Conservation (phyloP, 495 filamentous ascomycete species). For the Penicillium coprophilum region DNA sequence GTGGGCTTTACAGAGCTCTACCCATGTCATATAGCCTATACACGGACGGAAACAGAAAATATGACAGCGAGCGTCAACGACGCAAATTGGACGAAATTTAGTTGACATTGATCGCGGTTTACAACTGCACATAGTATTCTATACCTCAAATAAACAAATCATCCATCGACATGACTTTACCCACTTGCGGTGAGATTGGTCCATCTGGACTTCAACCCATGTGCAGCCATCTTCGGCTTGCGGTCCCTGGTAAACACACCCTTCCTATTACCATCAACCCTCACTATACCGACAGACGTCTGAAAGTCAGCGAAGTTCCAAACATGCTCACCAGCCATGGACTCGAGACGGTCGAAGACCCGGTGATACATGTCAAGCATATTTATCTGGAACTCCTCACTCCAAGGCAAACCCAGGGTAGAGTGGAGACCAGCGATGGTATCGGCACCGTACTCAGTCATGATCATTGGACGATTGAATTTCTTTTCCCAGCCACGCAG, state of each 20-base stretch:
- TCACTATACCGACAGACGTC: background rate
- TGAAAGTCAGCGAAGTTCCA: conserved; percentile 21
- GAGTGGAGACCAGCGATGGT: conserved; percentile 16
- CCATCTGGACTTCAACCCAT: conserved; percentile 1
- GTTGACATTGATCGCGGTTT: background rate
- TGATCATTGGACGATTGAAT: conserved; percentile 14
- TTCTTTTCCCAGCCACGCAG: conserved; percentile 11
- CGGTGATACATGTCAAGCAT: conserved; percentile 18
- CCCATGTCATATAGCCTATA: background rate
- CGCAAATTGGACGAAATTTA: background rate
- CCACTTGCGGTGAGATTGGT: background rate
- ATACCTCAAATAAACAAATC: background rate
- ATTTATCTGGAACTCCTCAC: conserved; percentile 12
- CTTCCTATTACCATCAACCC: conserved; percentile 11
- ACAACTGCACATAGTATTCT: background rate
- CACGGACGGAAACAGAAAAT: background rate
- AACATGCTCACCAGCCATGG: conserved; percentile 16
- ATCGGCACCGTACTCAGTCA: conserved; percentile 17
- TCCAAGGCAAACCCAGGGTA: conserved; percentile 8
- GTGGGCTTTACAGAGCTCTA: too few species aligned
- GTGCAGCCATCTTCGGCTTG: conserved; percentile 6
- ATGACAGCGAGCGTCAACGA: background rate
- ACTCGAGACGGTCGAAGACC: conserved; percentile 11
- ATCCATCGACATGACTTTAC: background rate
- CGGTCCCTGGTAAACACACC: conserved; percentile 11